Base-by-base conservation (phyloP, 73 alveolate genomes). In the Urostyla sp. region DNA sequence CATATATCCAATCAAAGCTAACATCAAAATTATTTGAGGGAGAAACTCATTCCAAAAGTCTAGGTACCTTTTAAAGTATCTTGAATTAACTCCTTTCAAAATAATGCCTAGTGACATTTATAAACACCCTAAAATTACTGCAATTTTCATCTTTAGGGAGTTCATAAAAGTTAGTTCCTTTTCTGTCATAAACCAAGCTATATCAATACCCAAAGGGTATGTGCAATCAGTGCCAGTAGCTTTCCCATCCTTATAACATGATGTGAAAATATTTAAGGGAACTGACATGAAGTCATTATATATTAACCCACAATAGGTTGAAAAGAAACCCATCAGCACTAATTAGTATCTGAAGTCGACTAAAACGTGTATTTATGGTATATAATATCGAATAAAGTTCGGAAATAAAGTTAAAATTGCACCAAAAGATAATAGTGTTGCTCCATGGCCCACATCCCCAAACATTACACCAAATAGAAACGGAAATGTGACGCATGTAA, bases 401-500 rank as follows among this genome's bases (percentile, higher is more conserved):
- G 53, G 61, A 46, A 86, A 89, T 59, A 90, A 48, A 67, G 94
- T 75, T 43, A 95, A 55, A 66, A 92, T 87, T 26, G 73, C 55
- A 0, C 98, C 97, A 38, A 93, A 66, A 20, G 85, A 43, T 36
- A 94, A 74, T 54, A 97, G 73, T 35, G 95, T 61, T 46, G 87
- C 84, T 7, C 99, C 99, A 87, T 97, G 99, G 6, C 98, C 99
- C 40, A 97, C 92, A 89, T 97, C 99, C 0, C 99, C 99, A 88
- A 97, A 97, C 99, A 97, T 97, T 15, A 97, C 89, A 27, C 99
- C 99, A 72, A 97, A 97, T 81, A 96, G 87, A 88, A 97, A 95
- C 21, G 99, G 99, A 89, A 97, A 97, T 37, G 98, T 89, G 50
- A 94, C 93, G 32, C 92, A 87, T 11, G 98, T 88, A 76, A 97